phyloP scores from a whole-genome alignment of 257 asterid genomes.

The Nicotiana undulata region DNA sequence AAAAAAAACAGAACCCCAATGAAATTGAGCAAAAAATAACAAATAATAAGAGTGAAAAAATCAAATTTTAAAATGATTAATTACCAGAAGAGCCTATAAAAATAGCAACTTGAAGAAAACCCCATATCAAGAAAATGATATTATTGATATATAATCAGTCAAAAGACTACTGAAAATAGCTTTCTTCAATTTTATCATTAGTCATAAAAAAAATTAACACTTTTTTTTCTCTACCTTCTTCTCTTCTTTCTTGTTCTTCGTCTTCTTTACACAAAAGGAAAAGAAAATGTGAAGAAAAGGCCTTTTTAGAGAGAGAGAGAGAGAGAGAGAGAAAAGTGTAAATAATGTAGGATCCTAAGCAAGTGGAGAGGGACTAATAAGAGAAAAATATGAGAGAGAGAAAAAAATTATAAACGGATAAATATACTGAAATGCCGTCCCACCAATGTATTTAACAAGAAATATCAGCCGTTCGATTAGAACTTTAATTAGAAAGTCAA shows the following conservation, averaged over 20 bases:
- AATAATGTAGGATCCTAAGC: not conserved
- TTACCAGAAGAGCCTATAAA: not conserved
- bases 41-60: no score
- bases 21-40: no score
- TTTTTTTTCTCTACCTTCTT: not conserved
- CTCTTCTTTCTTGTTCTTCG: not conserved
- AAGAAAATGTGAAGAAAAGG: not conserved
- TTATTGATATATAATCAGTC: not conserved
- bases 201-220: not conserved
- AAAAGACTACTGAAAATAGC: not conserved
- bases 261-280: not conserved
- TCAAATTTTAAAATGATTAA: not conserved
- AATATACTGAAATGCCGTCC: constrained; percentile 9
- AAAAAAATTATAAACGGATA: not conserved
- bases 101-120: not conserved
- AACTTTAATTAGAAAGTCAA: not conserved
- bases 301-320: not conserved
- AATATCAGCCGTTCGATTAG: not conserved
- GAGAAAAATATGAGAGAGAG: not conserved
- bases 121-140: not conserved
- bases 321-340: not conserved
- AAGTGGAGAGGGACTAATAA: not conserved
- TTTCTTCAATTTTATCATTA: not conserved
- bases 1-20: not conserved
- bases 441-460: not conserved